Conservation (phyloP, 176 grass and related monocot genomes). For the Saccharum spontaneum region DNA sequence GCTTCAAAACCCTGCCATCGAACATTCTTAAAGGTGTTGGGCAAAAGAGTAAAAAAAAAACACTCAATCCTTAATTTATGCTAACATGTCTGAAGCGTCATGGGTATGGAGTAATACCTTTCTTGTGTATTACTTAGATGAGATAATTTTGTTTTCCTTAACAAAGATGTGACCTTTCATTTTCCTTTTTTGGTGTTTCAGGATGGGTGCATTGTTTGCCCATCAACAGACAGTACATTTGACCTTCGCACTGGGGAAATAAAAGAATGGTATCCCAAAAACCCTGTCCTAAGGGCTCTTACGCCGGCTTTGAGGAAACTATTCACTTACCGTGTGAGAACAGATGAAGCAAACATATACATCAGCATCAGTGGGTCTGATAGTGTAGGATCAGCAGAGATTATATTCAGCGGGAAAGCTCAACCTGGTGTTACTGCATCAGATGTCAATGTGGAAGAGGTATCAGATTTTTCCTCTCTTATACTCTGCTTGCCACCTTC, state of each 20-base stretch:
- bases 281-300: constrained; percentile 84
- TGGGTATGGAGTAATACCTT: neutral
- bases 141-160: neutral
- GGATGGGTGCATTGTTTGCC: constrained; percentile 95
- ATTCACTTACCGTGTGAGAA: constrained; percentile 73
- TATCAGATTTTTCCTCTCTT: constrained; percentile 9
- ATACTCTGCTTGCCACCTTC: neutral
- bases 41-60: neutral
- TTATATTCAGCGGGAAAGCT: constrained; percentile 88
- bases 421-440: constrained; percentile 81
- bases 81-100: neutral
- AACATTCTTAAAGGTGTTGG: neutral
- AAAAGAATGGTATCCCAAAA: constrained; percentile 98
- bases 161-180: neutral
- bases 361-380: constrained; percentile 64
- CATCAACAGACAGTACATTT: constrained; percentile 93
- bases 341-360: constrained; percentile 78
- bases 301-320: constrained; percentile 84
- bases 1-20: neutral
- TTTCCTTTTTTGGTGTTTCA: constrained; percentile 31
- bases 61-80: neutral
- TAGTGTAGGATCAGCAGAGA: constrained; percentile 71
- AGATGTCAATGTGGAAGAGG: constrained; percentile 98
- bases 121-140: neutral
- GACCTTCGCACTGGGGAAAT: constrained; percentile 83